Conservation (phyloP, 225 moss, liverwort and hornwort genomes). For the Straminergon stramineum region DNA sequence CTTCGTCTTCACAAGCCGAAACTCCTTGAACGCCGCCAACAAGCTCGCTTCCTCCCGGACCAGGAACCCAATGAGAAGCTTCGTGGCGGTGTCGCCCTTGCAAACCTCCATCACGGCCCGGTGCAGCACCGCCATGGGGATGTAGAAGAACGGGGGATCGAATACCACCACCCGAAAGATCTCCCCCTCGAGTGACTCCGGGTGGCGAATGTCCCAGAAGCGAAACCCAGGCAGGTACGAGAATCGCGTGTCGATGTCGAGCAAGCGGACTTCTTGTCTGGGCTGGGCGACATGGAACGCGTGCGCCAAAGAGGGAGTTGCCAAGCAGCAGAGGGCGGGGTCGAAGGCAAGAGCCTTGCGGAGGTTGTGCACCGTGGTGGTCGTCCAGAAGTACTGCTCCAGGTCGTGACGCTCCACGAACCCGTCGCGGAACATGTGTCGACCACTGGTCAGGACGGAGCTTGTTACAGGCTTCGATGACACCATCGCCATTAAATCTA, state of each 20-base stretch:
- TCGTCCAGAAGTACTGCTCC: slow-evolving; percentile 67
- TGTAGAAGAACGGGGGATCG: slow-evolving; percentile 69
- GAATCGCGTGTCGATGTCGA: slow-evolving; percentile 67
- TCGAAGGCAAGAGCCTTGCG: slow-evolving; percentile 25
- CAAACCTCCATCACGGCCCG: slow-evolving; percentile 56
- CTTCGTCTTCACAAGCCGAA: slow-evolving; percentile 47
- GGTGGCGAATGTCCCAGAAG: slow-evolving; percentile 53
- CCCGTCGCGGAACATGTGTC: slow-evolving; percentile 59
- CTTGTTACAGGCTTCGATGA: background rate
- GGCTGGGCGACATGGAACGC: slow-evolving; percentile 40
- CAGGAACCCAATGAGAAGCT: slow-evolving; percentile 53
- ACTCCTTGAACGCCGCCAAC: slow-evolving; percentile 36
- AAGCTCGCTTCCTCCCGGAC: slow-evolving; percentile 47
- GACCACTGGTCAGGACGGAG: background rate
- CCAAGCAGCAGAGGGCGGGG: slow-evolving; percentile 45
- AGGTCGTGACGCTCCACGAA: slow-evolving; percentile 61
- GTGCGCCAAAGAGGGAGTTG: slow-evolving; percentile 58
- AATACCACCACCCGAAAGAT: slow-evolving; percentile 50
- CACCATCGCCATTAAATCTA: background rate
- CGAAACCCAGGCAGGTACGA: slow-evolving; percentile 54
- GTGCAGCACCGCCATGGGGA: slow-evolving; percentile 46
- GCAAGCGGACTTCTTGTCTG: slow-evolving; percentile 29
- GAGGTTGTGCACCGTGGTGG: slow-evolving; percentile 31
- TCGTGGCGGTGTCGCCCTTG: slow-evolving; percentile 37
- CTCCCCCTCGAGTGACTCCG: slow-evolving; percentile 12